Evolutionary conservation across 2,329 filamentous ascomycete genomes (phyloP).

Genomic region (Fusarium pseudocircinatum): DNA sequence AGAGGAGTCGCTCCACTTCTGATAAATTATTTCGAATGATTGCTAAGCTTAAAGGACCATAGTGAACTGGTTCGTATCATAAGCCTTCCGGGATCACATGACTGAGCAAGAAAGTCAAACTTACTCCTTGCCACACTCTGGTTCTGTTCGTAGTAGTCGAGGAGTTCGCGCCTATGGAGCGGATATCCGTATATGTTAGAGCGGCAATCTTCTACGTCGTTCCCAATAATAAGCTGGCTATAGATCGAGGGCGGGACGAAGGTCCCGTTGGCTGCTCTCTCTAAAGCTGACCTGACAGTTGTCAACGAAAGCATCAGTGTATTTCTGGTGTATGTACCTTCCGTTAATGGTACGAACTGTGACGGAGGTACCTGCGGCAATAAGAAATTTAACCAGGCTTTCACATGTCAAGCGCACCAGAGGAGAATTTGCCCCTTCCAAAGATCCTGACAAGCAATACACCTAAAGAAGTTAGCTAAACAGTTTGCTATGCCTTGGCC

Average conservation of each 20-base stretch:
- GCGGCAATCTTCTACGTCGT: no score
- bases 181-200: no score
- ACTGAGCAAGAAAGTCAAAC: neutral
- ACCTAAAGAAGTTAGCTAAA: neutral
- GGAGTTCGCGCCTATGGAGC: no score
- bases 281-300: no score
- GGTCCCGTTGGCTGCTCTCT: no score
- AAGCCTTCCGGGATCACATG: fast-evolving
- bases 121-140: neutral
- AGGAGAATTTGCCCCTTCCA: fast-evolving
- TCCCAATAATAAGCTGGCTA: no score
- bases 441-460: fast-evolving
- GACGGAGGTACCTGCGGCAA: neutral
- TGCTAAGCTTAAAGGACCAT: neutral
- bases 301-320: no score
- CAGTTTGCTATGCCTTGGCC: fast-evolving
- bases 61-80: fast-evolving
- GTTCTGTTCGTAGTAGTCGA: no score
- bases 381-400: fast-evolving
- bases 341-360: fast-evolving
- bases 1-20: neutral
- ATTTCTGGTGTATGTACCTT: fast-evolving
- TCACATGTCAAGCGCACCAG: neutral
- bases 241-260: no score
- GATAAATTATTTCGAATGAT: fast-evolving